Percentiles rank a stretch among this genome's conserved stretches.
phyloP scores from a whole-genome alignment of 768 basidiomycete genomes.

The Pseudohyphozyma bogoriensis region DNA sequence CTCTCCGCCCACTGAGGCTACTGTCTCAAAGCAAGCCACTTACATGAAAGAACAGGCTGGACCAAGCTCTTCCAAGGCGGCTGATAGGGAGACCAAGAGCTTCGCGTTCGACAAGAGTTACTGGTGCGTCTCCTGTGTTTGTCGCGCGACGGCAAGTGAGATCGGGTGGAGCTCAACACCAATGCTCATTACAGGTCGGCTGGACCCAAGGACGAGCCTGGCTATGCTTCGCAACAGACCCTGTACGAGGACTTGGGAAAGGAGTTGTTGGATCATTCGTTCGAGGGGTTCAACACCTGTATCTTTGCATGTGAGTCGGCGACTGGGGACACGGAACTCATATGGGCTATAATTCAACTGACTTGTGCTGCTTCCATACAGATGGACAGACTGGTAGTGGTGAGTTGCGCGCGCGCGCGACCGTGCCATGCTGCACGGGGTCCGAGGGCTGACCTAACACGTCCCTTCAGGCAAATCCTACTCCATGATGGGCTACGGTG shows the following conservation, averaged over 20 bases:
- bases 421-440: not conserved
- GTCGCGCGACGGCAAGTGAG: not conserved
- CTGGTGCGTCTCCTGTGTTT: constrained; percentile 47
- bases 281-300: constrained; percentile 94
- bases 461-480: constrained; percentile 34
- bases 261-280: constrained; percentile 88
- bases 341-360: not conserved
- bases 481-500: constrained; percentile 42
- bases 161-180: not conserved
- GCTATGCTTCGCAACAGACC: constrained; percentile 88
- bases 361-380: not conserved
- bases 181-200: constrained; percentile 45
- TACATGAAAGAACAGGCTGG: too few species aligned
- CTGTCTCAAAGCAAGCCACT: too few species aligned
- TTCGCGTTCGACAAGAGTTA: constrained; percentile 98
- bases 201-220: constrained; percentile 73
- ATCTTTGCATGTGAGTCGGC: constrained; percentile 92
- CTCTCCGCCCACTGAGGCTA: too few species aligned
- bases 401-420: constrained; percentile 6
- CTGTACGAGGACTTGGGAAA: constrained; percentile 88
- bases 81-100: constrained; percentile 75
- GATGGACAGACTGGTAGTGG: constrained; percentile 31
- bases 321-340: not conserved
- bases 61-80: constrained; percentile 39
- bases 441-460: not conserved